Evolutionary conservation across 192 early-diverging fungal genomes (phyloP).

Genomic region (Coemansia sp.): DNA sequence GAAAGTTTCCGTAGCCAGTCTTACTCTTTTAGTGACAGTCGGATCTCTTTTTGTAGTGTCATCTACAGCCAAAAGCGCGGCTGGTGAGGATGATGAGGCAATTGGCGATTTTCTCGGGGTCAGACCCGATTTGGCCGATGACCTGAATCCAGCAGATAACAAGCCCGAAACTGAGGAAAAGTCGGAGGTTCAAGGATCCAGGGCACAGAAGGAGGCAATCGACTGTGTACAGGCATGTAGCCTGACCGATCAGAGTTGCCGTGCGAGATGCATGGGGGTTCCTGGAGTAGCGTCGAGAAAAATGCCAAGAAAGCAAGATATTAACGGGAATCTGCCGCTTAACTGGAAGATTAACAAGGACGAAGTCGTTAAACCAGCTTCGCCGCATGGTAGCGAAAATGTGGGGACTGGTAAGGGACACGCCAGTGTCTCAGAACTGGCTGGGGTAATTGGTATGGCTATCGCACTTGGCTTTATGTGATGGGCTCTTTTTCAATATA

Average conservation of each 20-base stretch:
- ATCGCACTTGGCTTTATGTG: neutral
- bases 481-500: neutral
- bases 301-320: constrained; percentile 36
- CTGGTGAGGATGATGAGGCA: constrained; percentile 12
- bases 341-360: constrained; percentile 25
- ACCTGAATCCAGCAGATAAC: constrained; percentile 3
- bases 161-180: neutral
- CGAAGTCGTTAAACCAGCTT: neutral
- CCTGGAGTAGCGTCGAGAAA: constrained; percentile 41
- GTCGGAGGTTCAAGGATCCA: constrained; percentile 5
- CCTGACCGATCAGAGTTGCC: constrained; percentile 37
- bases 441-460: neutral
- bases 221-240: constrained; percentile 31
- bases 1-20: neutral
- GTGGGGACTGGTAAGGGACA: neutral
- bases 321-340: constrained; percentile 31
- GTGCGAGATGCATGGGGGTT: constrained; percentile 40
- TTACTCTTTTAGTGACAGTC: neutral
- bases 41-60: neutral
- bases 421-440: constrained; percentile 1
- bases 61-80: neutral
- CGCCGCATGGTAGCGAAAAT: neutral
- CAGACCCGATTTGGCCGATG: constrained; percentile 33
- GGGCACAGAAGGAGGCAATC: neutral
- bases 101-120: constrained; percentile 18